Conservation (phyloP, 1,284 basidiomycete genomes). For the Heliocybe sulcata region DNA sequence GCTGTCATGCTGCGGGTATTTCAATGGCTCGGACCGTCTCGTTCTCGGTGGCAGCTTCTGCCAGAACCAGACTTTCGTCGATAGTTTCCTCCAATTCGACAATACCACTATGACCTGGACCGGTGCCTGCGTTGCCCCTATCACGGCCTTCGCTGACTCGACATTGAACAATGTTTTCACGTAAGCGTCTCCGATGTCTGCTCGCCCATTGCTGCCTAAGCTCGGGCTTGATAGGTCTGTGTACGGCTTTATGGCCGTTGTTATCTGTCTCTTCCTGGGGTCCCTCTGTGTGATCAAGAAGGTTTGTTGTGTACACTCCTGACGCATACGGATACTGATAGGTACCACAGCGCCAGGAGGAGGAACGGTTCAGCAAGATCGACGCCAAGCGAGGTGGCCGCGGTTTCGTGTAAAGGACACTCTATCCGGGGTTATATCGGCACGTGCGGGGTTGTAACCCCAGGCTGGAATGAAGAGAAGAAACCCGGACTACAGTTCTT, state of each 20-base stretch:
- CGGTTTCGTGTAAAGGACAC: conserved; percentile 65
- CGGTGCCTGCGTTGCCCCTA: conserved; percentile 48
- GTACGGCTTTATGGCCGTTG: conserved; percentile 81
- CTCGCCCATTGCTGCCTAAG: conserved; percentile 10
- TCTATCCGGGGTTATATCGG: not conserved
- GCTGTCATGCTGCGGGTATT: conserved; percentile 82
- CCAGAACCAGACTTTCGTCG: conserved; percentile 38
- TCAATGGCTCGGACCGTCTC: conserved; percentile 52
- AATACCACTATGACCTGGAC: conserved; percentile 35
- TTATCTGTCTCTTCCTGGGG: conserved; percentile 66
- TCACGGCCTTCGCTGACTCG: conserved; percentile 59
- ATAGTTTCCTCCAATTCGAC: conserved; percentile 31
- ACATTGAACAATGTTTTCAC: conserved; percentile 79
- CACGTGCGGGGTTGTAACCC: not conserved
- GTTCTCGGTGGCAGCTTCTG: conserved; percentile 60
- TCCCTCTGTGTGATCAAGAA: conserved; percentile 81
- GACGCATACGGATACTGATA: not conserved
- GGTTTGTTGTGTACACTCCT: conserved; percentile 29
- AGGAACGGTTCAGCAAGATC: conserved; percentile 79
- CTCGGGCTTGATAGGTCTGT: conserved; percentile 24
- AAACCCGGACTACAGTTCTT: not conserved
- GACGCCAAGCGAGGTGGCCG: conserved; percentile 78
- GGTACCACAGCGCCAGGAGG: conserved; percentile 56
- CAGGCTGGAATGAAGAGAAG: no score
- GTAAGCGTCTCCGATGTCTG: conserved; percentile 26